A percentile compares a stretch with the other conserved stretches of the same genome.
phyloP scores from a whole-genome alignment of 2,329 filamentous ascomycete genomes.

The Fusarium sp. region DNA sequence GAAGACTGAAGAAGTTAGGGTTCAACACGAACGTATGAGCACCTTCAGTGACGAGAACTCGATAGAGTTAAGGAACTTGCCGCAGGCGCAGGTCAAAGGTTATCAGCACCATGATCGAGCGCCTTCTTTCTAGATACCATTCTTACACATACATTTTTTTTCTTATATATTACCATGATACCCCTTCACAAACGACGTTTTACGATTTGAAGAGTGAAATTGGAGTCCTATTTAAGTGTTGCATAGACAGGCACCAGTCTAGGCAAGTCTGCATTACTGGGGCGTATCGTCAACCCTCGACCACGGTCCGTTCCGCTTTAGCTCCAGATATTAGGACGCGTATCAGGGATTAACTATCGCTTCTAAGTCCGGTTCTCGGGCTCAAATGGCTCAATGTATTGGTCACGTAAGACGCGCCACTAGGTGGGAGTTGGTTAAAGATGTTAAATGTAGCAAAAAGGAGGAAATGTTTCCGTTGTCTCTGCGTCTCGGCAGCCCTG shows the following conservation, averaged over 20 bases:
- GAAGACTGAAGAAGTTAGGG: slow-evolving; percentile 50
- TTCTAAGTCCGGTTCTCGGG: too few species aligned
- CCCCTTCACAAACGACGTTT: neutral
- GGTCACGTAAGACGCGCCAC: neutral
- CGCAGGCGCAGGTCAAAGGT: slow-evolving; percentile 7
- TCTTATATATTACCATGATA: neutral
- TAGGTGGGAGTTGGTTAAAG: too few species aligned
- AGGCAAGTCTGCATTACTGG: neutral
- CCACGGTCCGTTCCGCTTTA: neutral
- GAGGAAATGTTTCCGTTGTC: too few species aligned
- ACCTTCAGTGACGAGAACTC: slow-evolving; percentile 37
- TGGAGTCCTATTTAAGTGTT: too few species aligned
- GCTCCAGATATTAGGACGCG: neutral
- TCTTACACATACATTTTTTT: neutral
- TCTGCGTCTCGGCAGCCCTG: too few species aligned
- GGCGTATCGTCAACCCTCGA: neutral
- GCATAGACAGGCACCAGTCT: neutral
- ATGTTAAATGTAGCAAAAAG: too few species aligned
- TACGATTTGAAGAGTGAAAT: neutral
- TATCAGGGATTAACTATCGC: neutral
- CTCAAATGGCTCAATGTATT: neutral
- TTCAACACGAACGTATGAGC: slow-evolving; percentile 44
- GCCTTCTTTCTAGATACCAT: slow-evolving; percentile 13
- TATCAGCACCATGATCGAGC: neutral
- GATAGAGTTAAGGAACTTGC: slow-evolving; percentile 39